Percentiles rank a stretch among this genome's conserved stretches.
Evolutionary conservation across 306 rosid species (phyloP).

Genomic region (Biancaea sappan): DNA sequence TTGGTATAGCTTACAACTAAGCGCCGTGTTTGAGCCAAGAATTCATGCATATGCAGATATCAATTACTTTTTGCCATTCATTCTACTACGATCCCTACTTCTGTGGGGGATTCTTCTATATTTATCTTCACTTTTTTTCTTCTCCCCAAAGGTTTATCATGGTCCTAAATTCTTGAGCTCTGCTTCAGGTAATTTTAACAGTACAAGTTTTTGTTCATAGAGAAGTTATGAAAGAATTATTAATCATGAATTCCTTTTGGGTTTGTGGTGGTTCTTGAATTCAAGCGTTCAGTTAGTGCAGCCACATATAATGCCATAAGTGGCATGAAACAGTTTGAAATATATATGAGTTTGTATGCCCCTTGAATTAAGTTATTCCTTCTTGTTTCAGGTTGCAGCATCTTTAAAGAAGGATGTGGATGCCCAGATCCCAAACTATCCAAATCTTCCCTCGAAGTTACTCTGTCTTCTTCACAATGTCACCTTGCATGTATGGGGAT

Average conservation of each 20-base stretch:
- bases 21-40: not conserved
- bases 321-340: not conserved
- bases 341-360: not conserved
- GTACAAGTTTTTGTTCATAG: too few relatives aligned
- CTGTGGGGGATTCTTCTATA: not conserved
- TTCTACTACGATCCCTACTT: not conserved
- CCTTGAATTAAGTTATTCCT: slow-evolving; percentile 15
- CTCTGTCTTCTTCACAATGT: slow-evolving; percentile 81
- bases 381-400: slow-evolving; percentile 83
- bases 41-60: not conserved
- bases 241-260: not conserved
- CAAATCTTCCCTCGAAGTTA: slow-evolving; percentile 82
- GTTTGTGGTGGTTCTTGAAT: not conserved
- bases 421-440: slow-evolving; percentile 78
- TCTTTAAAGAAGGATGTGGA: slow-evolving; percentile 83
- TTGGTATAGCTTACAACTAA: not conserved
- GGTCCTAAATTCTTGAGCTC: not conserved
- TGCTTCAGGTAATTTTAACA: too few relatives aligned
- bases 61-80: not conserved
- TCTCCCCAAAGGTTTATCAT: not conserved
- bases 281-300: not conserved
- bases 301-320: not conserved
- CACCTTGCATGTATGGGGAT: slow-evolving; percentile 72
- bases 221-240: not conserved
- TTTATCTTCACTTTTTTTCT: too few relatives aligned